Percentiles rank a stretch among this genome's conserved stretches.
Conservation (phyloP, 805 yeast species). For the Starmerella vaccinii region DNA sequence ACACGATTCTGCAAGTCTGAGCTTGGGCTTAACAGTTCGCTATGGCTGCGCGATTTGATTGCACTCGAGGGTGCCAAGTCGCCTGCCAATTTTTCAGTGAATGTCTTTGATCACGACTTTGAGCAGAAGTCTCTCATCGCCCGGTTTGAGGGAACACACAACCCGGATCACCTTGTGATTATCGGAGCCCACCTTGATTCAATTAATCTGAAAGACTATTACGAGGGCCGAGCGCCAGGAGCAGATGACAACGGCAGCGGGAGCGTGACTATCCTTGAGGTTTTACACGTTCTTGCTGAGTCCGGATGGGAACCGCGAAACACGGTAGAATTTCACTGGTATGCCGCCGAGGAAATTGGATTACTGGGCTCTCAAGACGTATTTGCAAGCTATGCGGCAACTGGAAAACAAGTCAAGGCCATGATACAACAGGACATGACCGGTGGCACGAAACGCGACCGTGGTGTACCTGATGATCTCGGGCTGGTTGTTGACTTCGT, state of each 20-base stretch:
- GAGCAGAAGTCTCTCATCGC: conserved; percentile 67
- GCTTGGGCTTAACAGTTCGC: conserved; percentile 55
- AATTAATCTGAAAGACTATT: conserved; percentile 60
- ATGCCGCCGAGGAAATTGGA: conserved; percentile 91
- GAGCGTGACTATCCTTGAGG: conserved; percentile 63
- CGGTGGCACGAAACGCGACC: conserved; percentile 42
- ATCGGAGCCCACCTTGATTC: conserved; percentile 88
- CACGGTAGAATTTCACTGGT: conserved; percentile 86
- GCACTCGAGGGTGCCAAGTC: conserved; percentile 23
- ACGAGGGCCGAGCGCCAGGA: conserved; percentile 67
- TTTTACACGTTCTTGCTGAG: conserved; percentile 49
- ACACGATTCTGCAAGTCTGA: conserved; percentile 67
- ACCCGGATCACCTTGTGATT: conserved; percentile 43
- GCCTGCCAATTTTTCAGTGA: conserved; percentile 33
- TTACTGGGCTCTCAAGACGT: conserved; percentile 74
- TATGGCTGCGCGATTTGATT: conserved; percentile 48
- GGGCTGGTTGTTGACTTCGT: conserved; percentile 71
- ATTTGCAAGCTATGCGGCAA: conserved; percentile 42
- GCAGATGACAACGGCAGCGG: conserved; percentile 94
- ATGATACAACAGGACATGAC: conserved; percentile 95
- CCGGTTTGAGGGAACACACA: conserved; percentile 36
- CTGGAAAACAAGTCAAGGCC: conserved; percentile 48
- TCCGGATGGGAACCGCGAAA: conserved; percentile 46
- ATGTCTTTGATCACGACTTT: conserved; percentile 59
- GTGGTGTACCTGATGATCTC: conserved; percentile 45